Base-by-base conservation (phyloP, 164 flowering plant species). In the Saururus chinensis region DNA sequence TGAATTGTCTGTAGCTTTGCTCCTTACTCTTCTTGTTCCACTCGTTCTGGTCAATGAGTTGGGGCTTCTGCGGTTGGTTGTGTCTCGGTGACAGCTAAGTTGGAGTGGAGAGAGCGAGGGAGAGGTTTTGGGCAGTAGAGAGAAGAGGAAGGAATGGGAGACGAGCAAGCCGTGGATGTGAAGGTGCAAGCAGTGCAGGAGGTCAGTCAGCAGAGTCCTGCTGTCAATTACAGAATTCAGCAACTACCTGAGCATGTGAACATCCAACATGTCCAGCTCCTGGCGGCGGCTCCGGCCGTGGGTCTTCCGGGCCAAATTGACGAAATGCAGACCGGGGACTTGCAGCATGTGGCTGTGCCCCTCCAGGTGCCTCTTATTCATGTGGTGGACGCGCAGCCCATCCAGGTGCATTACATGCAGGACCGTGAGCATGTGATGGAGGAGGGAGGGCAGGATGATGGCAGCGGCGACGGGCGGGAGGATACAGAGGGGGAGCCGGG, bases 341-440 rank as follows among this genome's bases (percentile, higher is more conserved):
- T 14, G 7, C 57, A 55, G 23, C 45, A 13, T 4, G 59, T 25
- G n/a, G 60, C 45, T 20, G 56, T 25, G 20, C 66, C 40, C 10
- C 40, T 37, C 4, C 57, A 55, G 21, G 45, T 25, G n/a, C 56
- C 56, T 51, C 40, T 56, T 14, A 22, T 66, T 24, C 64, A 66
- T 24, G 64, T 60, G 30, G 64, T 56, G 41, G 64, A 60, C 13
- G 52, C 52, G 11, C 69, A 66, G 26, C 69, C 59, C 9, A 60
- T 66, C 12, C 64, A 53, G 22, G 59, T 66, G 63, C 69, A 66
- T 60, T 66, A 66, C 53, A 53, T 66, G 69, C 64, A 60, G 24
- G 69, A 54, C 11, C 52, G 13, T 11, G 69, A 60, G 6, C 64
- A 60, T 4, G 64, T 8, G 41, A 54, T 42, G 57, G 56, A 37